phyloP scores from a whole-genome alignment of 2,329 filamentous ascomycete genomes.

The Arthrobotrys iridis region DNA sequence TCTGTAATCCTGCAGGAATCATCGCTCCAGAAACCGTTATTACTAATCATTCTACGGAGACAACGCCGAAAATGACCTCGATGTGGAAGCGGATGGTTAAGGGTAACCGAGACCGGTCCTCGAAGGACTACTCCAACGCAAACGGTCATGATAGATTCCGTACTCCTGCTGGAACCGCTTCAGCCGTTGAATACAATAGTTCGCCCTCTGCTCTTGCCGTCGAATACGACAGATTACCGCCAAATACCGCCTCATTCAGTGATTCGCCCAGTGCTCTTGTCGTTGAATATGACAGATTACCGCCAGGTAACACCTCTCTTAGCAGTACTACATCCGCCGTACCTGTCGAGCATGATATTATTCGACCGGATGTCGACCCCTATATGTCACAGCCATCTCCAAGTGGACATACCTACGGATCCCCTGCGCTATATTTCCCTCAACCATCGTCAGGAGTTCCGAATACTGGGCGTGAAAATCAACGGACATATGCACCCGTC shows the following conservation, averaged over 20 bases:
- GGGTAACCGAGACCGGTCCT: constrained; percentile 3
- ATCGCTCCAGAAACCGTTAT: background rate
- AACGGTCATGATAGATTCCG: background rate
- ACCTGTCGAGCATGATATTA: background rate
- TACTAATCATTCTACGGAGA: background rate
- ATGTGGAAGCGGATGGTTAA: constrained; percentile 44
- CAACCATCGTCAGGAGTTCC: background rate
- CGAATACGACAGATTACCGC: background rate
- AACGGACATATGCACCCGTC: background rate
- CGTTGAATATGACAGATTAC: constrained; percentile 9
- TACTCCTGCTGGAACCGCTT: background rate
- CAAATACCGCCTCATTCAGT: background rate
- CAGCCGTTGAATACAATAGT: background rate
- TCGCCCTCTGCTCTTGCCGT: background rate
- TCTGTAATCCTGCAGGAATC: background rate
- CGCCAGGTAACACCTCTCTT: background rate
- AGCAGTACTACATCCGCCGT: background rate
- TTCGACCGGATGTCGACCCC: constrained; percentile 1
- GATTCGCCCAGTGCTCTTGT: background rate
- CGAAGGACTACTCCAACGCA: constrained; percentile 1
- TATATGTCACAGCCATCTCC: background rate
- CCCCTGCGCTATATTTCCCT: background rate
- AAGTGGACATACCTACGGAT: background rate
- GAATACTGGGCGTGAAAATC: background rate
- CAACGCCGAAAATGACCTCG: background rate